Percentiles rank a stretch among this genome's conserved stretches.
phyloP scores from a whole-genome alignment of 768 basidiomycete genomes.

The Symmetrospora coprosmae region DNA sequence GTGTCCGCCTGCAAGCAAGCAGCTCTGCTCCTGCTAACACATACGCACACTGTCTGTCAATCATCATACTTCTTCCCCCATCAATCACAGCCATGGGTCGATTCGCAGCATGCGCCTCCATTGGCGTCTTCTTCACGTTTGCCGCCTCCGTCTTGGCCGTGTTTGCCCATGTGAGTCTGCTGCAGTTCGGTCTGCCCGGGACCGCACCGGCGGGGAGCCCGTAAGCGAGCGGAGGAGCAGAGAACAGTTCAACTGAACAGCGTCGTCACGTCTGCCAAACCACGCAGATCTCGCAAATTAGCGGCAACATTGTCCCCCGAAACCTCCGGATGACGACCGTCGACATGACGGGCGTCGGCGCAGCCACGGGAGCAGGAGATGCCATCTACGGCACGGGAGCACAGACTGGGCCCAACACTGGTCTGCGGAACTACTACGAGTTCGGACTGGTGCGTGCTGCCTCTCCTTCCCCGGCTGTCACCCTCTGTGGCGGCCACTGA shows the following conservation, averaged over 20 bases:
- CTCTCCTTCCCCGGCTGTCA: too few relatives aligned
- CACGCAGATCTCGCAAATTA: constrained; percentile 27
- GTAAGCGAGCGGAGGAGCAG: too few relatives aligned
- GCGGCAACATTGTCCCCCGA: constrained; percentile 22
- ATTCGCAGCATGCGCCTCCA: constrained; percentile 17
- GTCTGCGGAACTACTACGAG: constrained; percentile 20
- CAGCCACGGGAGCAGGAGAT: constrained; percentile 5
- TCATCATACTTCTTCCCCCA: not conserved
- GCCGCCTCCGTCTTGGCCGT: constrained; percentile 14
- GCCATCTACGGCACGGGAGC: constrained; percentile 19
- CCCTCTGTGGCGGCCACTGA: not conserved
- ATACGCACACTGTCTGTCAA: too few relatives aligned
- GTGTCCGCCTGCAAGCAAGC: too few relatives aligned
- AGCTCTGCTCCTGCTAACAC: too few relatives aligned
- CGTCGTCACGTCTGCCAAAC: too few relatives aligned
- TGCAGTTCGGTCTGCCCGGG: too few relatives aligned
- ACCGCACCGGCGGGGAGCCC: too few relatives aligned
- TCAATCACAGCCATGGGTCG: not conserved
- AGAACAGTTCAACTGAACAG: too few relatives aligned
- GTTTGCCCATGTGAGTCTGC: constrained; percentile 17
- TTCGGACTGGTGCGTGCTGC: not conserved
- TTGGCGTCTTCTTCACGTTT: constrained; percentile 17
- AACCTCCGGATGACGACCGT: constrained; percentile 27
- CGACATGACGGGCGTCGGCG: constrained; percentile 25
- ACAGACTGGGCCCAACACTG: constrained; percentile 3